Evolutionary conservation across 768 basidiomycete genomes (phyloP), one percentile per base, ranked within the genome.

Genomic region (Termitomyces sp.): DNA sequence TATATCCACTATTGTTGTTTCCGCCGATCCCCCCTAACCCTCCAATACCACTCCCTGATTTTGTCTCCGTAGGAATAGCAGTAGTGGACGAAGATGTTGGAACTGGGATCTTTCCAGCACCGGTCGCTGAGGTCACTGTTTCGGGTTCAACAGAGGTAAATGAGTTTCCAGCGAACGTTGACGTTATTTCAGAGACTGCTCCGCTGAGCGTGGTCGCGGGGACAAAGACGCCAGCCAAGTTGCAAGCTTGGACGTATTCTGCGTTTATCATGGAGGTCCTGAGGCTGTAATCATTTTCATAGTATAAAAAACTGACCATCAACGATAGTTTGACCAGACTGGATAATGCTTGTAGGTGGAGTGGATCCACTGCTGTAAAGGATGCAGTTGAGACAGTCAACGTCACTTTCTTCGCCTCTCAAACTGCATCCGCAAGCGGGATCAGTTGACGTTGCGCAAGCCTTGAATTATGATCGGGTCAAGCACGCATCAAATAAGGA

Each of bases 301-400:
- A 7, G 18, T 6, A 18, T 18, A 36, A 36, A 40, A 7, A 40
- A n/a, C 38, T 40, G 38, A 40, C 38, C 38, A 18, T 18, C 38
- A 7, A 40, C 18, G 18, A 3, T 4, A 40, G 16, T 40, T 40
- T 40, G 18, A 40, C 38, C 18, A 40, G 16, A 40, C 38, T 40
- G 38, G 18, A 40, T 40, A 40, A 18, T 8, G 18, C 6, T 5
- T 40, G 18, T 8, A n/a, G 38, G 38, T n/a, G 18, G 38, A 40
- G 38, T 40, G 38, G 8, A 6, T 40, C 40, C 53, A 26, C 40
- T 41, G 43, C 52, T 30, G 26, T 32, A 41, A 35, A 61, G 22
- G 18, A 63, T 43, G 28, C 62, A 63, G 48, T 63, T 56, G 3
- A 61, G 40, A 40, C 62, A 63, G 16, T 48, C 54, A 22, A 63